These are phyloP conservation scores for Mortierella claussenii DNA, from an alignment of 192 early-diverging fungal genomes.

Conservation along the genomic window DNA sequence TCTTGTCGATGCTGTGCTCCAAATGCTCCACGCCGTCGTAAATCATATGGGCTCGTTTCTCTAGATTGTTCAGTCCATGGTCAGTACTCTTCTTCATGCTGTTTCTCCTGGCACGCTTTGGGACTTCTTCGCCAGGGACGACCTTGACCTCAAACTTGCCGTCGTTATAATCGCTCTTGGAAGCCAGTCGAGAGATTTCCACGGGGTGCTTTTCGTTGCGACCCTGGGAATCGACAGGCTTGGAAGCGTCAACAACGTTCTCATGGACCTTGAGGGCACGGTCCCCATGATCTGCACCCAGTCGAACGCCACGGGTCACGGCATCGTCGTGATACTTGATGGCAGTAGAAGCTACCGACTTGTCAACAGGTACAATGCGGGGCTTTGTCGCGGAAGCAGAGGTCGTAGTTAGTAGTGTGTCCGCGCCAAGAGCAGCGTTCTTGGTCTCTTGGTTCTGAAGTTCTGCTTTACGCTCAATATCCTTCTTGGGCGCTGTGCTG, in stretches of 20 bases:
- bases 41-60: conserved; percentile 40
- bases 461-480: neutral
- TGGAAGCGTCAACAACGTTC: conserved; percentile 33
- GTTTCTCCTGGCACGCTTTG: conserved; percentile 18
- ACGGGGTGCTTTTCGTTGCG: conserved; percentile 26
- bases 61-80: conserved; percentile 41
- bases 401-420: neutral
- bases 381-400: conserved; percentile 5
- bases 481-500: neutral
- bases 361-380: conserved; percentile 30
- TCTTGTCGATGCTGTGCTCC: conserved; percentile 30
- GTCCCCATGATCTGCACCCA: conserved; percentile 24
- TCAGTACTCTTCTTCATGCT: conserved; percentile 7
- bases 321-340: conserved; percentile 28
- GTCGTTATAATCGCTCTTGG: conserved; percentile 15
- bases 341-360: conserved; percentile 24
- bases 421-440: neutral
- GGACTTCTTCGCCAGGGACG: neutral
- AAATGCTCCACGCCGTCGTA: conserved; percentile 45
- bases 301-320: neutral
- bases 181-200: conserved; percentile 25
- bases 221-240: conserved; percentile 13
- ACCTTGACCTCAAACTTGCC: conserved; percentile 28
- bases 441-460: neutral
- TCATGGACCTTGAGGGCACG: conserved; percentile 44